Conservation (phyloP, 164 flowering plant genomes). For the Warburgia ugandensis region DNA sequence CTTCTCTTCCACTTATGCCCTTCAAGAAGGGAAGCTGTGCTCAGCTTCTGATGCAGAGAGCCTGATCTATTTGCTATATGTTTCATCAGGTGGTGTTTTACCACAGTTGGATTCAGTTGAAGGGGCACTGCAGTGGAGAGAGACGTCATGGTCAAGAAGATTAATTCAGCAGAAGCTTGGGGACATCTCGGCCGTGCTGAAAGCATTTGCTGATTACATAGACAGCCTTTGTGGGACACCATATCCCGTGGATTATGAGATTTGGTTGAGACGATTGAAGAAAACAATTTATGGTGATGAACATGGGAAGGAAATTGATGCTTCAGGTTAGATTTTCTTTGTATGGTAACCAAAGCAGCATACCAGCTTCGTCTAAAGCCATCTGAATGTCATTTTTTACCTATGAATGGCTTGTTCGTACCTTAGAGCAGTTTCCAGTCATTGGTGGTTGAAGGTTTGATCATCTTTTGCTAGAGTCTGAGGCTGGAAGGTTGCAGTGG, state of each 20-base stretch:
- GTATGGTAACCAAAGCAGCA: too few species aligned
- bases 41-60: slow-evolving; percentile 93
- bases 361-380: too few species aligned
- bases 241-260: slow-evolving; percentile 73
- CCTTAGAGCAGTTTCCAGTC: slow-evolving; percentile 6
- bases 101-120: slow-evolving; percentile 81
- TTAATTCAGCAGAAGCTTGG: slow-evolving; percentile 81
- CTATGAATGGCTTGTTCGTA: too few species aligned
- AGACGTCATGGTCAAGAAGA: slow-evolving; percentile 72
- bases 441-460: not conserved
- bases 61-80: slow-evolving; percentile 71
- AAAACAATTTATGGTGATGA: slow-evolving; percentile 52
- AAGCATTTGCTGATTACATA: slow-evolving; percentile 95
- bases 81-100: slow-evolving; percentile 45
- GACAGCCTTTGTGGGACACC: slow-evolving; percentile 95
- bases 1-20: slow-evolving; percentile 77
- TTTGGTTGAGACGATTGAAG: slow-evolving; percentile 76
- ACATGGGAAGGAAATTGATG: slow-evolving; percentile 44
- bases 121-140: slow-evolving; percentile 85
- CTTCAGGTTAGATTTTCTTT: slow-evolving; percentile 6
- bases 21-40: slow-evolving; percentile 89
- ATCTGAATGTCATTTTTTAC: too few species aligned
- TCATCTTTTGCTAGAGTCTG: too few species aligned
- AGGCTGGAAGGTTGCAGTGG: not conserved
- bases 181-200: slow-evolving; percentile 70